Evolutionary conservation across 2,329 filamentous ascomycete species (phyloP), one percentile per base, ranked within the genome.

Genomic region (Lachnellula arida): DNA sequence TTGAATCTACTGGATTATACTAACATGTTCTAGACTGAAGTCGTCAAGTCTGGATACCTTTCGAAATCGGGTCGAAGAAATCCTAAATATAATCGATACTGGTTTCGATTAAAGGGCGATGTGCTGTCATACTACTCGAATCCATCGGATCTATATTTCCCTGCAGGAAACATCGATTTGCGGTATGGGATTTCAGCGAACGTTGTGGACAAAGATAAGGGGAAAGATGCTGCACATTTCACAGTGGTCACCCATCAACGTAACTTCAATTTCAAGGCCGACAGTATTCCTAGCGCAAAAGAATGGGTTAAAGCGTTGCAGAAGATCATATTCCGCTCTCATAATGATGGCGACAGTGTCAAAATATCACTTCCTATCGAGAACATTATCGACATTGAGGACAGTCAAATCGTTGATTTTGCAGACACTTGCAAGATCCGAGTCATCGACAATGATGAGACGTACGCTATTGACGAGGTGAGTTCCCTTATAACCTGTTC

Each of bases 231-330:
- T 25, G 78, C 86, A 17, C 82, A 87, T 62, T 97, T 97, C 67
- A 82, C 85, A 6, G 84, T 97, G 44, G 86, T 86, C 7, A 97
- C 91, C 0, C 84, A 92, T 68, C 84, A 92, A 60, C 82, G 91
- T 53, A 91, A 84, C 1, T 96, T 94, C 72, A 81, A 91, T 66
- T 95, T 97, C 76, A 85, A 84, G 67, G 94, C 93, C 39, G 94
- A 99, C 70, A 97, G 90, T 68, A 79, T 83, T 1, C 81, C 86
- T 4, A 96, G 89, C 68, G 94, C 94, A 11, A 94, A 91, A 71
- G 94, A 97, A 76, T 99, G 94, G 94, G 92, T 97, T 46, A 94
- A 94, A 72, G 85, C 89, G 52, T 77, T 99, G 25, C 93, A 97
- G 68, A 89, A 94, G 57, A 92, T 96, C 64, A 97, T 97, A 55